Base-by-base conservation (phyloP, 177 flowering plant species). In the Vitis hybrid region DNA sequence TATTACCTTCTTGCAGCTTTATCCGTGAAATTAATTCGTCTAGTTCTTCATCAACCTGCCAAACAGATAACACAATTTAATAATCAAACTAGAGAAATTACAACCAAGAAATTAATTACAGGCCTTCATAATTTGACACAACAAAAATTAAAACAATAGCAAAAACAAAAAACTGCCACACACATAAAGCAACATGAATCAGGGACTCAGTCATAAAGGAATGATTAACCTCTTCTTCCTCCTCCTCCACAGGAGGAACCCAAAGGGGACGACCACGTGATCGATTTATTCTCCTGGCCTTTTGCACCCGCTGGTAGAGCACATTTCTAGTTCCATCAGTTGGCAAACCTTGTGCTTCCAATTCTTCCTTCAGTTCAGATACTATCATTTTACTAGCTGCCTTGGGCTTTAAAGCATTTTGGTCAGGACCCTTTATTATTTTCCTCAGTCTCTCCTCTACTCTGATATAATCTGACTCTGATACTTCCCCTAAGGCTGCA, bases 361-460 rank as follows among this genome's bases (percentile, higher is more conserved):
- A 81, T 79, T 95, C 99, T 79, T 95, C 98, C 84, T 86, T 95
- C 59, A 95, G 73, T 75, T 95, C 96, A 54, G 95, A 82, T 51
- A 93, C 97, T 62, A 88, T 31, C 99, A 95, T 95, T 82, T 95
- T 95, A 80, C 98, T 95, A 57, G 99, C 99, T 75, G 99, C 99
- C 86, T 95, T 95, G 58, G 98, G 99, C 82, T 95, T 95, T 64
- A 85, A 80, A 71, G 82, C 80, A 79, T 78, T 90, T 76, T 82
- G 90, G 49, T 88, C 89, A 49, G 99, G 98, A 74, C 99, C 96
- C 76, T 92, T 93, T 24, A 92, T 78, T 58, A 92, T 83, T 70
- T 93, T 91, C 81, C 69, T 86, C 61, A 95, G 69, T 64, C 96
- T 85, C 81, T 90, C 97, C 84, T 65, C 90, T 15, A 93, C 98